Conservation (phyloP, 257 asterid genomes). For the Verbena officinalis region DNA sequence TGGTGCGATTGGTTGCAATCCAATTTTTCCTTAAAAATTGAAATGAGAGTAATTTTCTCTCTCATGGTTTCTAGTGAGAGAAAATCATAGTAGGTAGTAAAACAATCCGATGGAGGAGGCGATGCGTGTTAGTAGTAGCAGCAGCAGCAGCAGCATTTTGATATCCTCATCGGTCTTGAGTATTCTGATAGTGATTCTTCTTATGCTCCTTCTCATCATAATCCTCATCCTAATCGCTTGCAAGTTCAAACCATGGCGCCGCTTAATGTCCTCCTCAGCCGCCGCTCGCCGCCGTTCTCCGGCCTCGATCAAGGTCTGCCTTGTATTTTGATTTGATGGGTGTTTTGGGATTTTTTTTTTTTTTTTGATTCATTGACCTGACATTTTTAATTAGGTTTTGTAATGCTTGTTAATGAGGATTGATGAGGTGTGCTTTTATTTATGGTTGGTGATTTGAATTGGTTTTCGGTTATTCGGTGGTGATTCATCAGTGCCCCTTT, state of each 20-base stretch:
- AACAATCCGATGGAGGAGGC: constrained; percentile 62
- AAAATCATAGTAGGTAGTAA: constrained; percentile 28
- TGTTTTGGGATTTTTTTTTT: constrained; percentile 20
- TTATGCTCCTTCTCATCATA: constrained; percentile 80
- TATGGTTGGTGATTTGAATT: constrained; percentile 19
- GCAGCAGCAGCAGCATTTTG: constrained; percentile 44
- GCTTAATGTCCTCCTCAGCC: constrained; percentile 43
- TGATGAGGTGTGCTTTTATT: background rate
- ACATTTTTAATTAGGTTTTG: constrained; percentile 17
- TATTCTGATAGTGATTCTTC: constrained; percentile 53
- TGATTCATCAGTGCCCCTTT: constrained; percentile 1
- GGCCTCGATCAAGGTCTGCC: constrained; percentile 62
- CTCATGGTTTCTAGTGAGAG: constrained; percentile 44
- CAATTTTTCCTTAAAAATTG: constrained; percentile 19
- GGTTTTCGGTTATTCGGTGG: background rate
- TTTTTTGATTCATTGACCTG: constrained; percentile 13
- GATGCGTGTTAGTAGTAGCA: constrained; percentile 51
- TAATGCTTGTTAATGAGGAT: constrained; percentile 26
- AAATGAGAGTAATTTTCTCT: constrained; percentile 46
- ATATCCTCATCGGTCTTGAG: constrained; percentile 39
- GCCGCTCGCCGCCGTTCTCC: constrained; percentile 51
- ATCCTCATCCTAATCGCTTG: constrained; percentile 76
- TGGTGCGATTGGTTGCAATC: constrained; percentile 46
- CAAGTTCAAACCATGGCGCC: constrained; percentile 89
- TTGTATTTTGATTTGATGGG: constrained; percentile 24